Base-by-base conservation (phyloP, 768 basidiomycete genomes). In the Leucogyrophana mollusca region DNA sequence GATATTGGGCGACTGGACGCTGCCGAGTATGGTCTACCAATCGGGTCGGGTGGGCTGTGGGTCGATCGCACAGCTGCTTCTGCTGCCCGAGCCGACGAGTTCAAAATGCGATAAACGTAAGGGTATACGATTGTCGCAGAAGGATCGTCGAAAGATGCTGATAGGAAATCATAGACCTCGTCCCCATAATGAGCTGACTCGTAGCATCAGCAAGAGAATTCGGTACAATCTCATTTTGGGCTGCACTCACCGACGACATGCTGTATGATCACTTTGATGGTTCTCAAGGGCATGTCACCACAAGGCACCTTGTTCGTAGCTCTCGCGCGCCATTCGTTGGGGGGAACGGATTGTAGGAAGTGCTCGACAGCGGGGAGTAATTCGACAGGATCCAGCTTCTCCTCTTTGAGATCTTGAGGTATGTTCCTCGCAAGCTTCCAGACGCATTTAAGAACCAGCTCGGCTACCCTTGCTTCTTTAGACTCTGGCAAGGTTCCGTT, bases 371-470 rank as follows among this genome's bases (percentile, higher is more conserved):
- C 87, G 13, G 87, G 86, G 61, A 98, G 87, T 24, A 99, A 68
- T 55, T 93, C 90, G 14, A 91, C 85, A 16, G 94, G 88, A 61
- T 92, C 88, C 27, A 99, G 74, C 16, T 81, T 75, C 4, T 80
- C 73, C 34, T 91, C 87, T 52, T 80, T 80, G 37, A 99, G 77
- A 62, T 94, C 92, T 59, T 94, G 90, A 4, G 93, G 93, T 39
- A 97, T 91, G 53, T 91, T 94, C 53, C 94, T 79, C 4, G 93
- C 93, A 46, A 98, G 71, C 69, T 99, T 99, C 96, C 96, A 98
- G 21, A 99, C 82, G 67, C 96, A 99, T 72, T 97, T 95, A 48
- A 94, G 67, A 14, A 92, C 91, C 17, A 98, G 78, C 64, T 97
- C 94, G 2, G 93, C 91, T 16, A 97, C 88, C 56, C 88, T 89